Evolutionary conservation across 768 basidiomycete genomes (phyloP).

Genomic region (Paxillus rubicundulus): DNA sequence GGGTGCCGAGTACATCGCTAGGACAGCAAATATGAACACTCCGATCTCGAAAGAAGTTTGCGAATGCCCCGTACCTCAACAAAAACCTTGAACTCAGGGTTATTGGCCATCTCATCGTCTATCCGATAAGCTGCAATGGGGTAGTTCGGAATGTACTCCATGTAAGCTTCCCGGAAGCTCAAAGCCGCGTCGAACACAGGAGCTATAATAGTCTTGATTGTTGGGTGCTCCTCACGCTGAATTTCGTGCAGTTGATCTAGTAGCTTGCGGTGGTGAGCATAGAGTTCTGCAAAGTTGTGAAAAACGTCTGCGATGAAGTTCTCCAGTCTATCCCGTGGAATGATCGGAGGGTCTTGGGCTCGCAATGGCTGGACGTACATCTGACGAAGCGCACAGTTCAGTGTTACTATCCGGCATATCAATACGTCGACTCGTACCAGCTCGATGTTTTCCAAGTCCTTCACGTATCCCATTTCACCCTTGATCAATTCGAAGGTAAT

Average conservation of each 20-base stretch:
- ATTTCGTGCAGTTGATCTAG: constrained; percentile 81
- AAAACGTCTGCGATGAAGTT: constrained; percentile 85
- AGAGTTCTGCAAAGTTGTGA: constrained; percentile 80
- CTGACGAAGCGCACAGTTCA: constrained; percentile 36
- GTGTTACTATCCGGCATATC: background rate
- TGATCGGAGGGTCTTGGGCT: constrained; percentile 70
- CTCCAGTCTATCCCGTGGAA: constrained; percentile 65
- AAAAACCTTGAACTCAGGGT: constrained; percentile 75
- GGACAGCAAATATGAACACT: constrained; percentile 1
- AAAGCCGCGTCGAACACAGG: constrained; percentile 85
- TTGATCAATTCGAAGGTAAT: constrained; percentile 95
- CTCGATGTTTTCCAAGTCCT: constrained; percentile 84
- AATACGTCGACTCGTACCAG: constrained; percentile 43
- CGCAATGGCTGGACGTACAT: constrained; percentile 82
- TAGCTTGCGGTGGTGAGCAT: constrained; percentile 69
- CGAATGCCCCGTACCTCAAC: constrained; percentile 58
- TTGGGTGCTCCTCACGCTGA: constrained; percentile 84
- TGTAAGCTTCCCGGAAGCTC: constrained; percentile 89
- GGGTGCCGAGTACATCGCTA: constrained; percentile 60
- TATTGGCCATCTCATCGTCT: constrained; percentile 83
- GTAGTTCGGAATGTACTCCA: constrained; percentile 91
- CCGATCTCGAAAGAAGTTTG: background rate
- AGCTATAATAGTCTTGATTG: constrained; percentile 77
- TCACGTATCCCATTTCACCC: constrained; percentile 93
- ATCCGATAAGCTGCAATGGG: constrained; percentile 88